phyloP scores from a whole-genome alignment of 2,329 filamentous ascomycete genomes.

The Arachnopeziza araneosa region DNA sequence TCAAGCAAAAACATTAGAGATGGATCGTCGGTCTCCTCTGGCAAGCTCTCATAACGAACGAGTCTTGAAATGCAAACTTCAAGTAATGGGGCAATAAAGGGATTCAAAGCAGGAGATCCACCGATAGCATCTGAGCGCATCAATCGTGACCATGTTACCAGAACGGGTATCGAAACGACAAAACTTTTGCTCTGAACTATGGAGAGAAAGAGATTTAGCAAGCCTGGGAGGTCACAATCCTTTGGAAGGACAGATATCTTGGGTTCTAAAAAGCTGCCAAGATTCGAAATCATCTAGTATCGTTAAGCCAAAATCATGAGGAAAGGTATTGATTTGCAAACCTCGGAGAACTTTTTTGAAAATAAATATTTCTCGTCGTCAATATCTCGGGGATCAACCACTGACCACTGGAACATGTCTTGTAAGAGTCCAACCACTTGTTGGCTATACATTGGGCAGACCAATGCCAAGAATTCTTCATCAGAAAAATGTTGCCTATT shows the following conservation, averaged over 20 bases:
- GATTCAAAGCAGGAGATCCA: slow-evolving; percentile 52
- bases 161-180: slow-evolving; percentile 84
- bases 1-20: slow-evolving; percentile 80
- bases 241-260: slow-evolving; percentile 63
- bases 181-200: slow-evolving; percentile 83
- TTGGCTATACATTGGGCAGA: slow-evolving; percentile 73
- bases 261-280: slow-evolving; percentile 78
- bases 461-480: slow-evolving; percentile 71
- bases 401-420: slow-evolving; percentile 73
- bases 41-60: slow-evolving; percentile 80
- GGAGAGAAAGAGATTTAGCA: slow-evolving; percentile 72
- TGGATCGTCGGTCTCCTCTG: slow-evolving; percentile 73
- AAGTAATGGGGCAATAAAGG: slow-evolving; percentile 68
- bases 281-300: slow-evolving; percentile 70
- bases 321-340: slow-evolving; percentile 30
- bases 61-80: slow-evolving; percentile 79
- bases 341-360: slow-evolving; percentile 90
- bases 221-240: slow-evolving; percentile 62
- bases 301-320: neutral
- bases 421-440: slow-evolving; percentile 66
- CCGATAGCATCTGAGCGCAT: slow-evolving; percentile 67
- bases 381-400: slow-evolving; percentile 73
- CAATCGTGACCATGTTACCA: slow-evolving; percentile 85
- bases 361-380: slow-evolving; percentile 90
- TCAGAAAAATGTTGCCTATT: slow-evolving; percentile 67